phyloP scores from a whole-genome alignment of 345 rosid species.

The Gossypium herbaceum region DNA sequence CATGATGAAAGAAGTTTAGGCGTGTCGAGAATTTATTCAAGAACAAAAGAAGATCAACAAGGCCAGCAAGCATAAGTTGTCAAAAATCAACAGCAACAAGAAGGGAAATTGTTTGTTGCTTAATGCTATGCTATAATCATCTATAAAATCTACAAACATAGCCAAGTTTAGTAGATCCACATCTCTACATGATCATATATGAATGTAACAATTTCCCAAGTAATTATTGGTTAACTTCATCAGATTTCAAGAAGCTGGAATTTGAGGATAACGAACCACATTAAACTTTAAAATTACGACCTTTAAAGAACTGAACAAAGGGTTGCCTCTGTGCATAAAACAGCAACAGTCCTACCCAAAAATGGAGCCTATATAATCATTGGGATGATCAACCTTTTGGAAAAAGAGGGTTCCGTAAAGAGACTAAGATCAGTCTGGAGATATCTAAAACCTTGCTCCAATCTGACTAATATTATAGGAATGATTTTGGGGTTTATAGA shows the following conservation, averaged over 20 bases:
- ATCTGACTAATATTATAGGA: constrained; percentile 30
- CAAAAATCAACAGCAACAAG: not conserved
- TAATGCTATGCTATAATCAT: not conserved
- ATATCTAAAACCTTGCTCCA: constrained; percentile 27
- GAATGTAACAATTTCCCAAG: constrained; percentile 18
- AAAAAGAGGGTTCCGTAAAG: constrained; percentile 24
- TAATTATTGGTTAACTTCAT: constrained; percentile 18
- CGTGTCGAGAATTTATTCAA: not conserved
- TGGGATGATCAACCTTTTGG: constrained; percentile 41
- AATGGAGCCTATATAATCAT: constrained; percentile 22
- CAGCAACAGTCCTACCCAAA: constrained; percentile 35
- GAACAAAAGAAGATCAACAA: too few species aligned
- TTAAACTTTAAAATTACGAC: too few species aligned
- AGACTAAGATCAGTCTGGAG: constrained; percentile 36
- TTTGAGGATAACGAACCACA: too few species aligned
- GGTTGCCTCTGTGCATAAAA: too few species aligned
- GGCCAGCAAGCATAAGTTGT: too few species aligned
- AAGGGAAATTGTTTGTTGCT: not conserved
- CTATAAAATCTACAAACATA: not conserved
- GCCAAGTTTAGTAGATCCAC: not conserved
- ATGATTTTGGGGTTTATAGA: constrained; percentile 35
- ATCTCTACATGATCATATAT: not conserved
- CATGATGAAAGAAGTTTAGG: not conserved
- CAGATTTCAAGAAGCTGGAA: too few species aligned
- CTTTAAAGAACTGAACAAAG: constrained; percentile 11